Base-by-base conservation (phyloP, 2,329 filamentous ascomycete genomes). In the Colletotrichum brevisporum region DNA sequence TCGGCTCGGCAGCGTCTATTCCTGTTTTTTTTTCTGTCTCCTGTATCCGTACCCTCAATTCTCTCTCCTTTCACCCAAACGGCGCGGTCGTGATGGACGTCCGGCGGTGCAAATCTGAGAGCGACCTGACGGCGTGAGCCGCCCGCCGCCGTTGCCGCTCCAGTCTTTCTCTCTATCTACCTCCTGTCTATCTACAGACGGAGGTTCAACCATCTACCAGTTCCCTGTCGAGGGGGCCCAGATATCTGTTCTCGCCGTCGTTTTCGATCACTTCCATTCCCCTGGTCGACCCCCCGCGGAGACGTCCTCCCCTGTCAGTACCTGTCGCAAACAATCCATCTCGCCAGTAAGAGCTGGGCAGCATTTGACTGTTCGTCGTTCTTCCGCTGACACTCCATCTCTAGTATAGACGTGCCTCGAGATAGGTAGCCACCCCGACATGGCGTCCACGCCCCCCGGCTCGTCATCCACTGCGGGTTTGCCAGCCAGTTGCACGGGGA, bases 331-430 rank as follows among this genome's bases (percentile, higher is more conserved):
- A 43, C 47, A 36, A 36, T 36, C 56, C 21, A 57, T 45, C 45
- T 57, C 67, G 51, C 45, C 67, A 63, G 47, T 66, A 55, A 58
- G 39, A 50, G 41, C 27, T 48, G 53, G 54, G 48, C 27, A 9
- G 8, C 31, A 10, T 36, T 36, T 36, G 8, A 10, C 6, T 9
- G 31, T 10, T 36, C 31, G 31, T 41, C 8, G 21, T 13, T 50
- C 47, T 50, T 47, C 45, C 50, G 24, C 21, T 24, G 21, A 27
- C 18, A 21, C 48, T 26, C 13, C 13, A 16, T 36, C 51, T 53
- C 13, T 13, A 16, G 24, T 52, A 12, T 47, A 16, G 16, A 15
- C 15, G 18, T 21, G 4, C 47, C 59, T 53, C 24, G 18, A 21
- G 8, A 45, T 10, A 2, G n/a, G 18, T 36, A 12, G 31, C 24